Percentiles rank a stretch among this genome's conserved stretches.
phyloP scores from a whole-genome alignment of 2,329 filamentous ascomycete genomes.

The Aplosporella prunicola region DNA sequence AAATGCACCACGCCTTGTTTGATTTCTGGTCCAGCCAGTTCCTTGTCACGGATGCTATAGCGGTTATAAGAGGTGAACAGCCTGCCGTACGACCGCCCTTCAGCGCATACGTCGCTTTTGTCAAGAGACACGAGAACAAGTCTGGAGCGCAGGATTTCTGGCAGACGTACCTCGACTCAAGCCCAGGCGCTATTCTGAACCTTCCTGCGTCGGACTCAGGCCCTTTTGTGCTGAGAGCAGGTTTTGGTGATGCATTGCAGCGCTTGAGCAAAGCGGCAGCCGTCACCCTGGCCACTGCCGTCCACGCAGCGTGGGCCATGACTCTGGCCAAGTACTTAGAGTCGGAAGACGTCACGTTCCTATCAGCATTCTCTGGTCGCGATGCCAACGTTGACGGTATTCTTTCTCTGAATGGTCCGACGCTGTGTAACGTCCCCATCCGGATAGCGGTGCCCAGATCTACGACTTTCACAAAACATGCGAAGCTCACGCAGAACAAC shows the following conservation, averaged over 20 bases:
- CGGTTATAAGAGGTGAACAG: neutral
- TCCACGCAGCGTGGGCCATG: constrained; percentile 9
- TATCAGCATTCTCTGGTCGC: constrained; percentile 2
- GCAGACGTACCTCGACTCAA: neutral
- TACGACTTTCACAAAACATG: neutral
- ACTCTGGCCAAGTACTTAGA: neutral
- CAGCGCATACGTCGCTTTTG: neutral
- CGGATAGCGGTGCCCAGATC: neutral
- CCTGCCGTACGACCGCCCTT: neutral
- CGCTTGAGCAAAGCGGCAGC: neutral
- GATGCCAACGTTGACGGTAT: constrained; percentile 1
- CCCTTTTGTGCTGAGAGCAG: neutral
- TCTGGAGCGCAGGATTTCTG: neutral
- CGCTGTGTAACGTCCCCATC: neutral
- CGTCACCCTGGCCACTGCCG: constrained; percentile 1
- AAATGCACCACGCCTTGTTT: constrained; percentile 13
- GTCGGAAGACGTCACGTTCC: constrained; percentile 3
- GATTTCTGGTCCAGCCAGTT: constrained; percentile 13
- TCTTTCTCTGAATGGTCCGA: constrained; percentile 1
- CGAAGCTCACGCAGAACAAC: neutral
- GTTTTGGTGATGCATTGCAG: neutral
- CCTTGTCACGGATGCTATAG: constrained; percentile 10
- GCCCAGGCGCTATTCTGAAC: neutral
- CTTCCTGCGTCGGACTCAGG: neutral
- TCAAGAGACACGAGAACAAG: neutral